Evolutionary conservation across 192 early-diverging fungal genomes (phyloP).

Genomic region (Backusella tarrabulga): DNA sequence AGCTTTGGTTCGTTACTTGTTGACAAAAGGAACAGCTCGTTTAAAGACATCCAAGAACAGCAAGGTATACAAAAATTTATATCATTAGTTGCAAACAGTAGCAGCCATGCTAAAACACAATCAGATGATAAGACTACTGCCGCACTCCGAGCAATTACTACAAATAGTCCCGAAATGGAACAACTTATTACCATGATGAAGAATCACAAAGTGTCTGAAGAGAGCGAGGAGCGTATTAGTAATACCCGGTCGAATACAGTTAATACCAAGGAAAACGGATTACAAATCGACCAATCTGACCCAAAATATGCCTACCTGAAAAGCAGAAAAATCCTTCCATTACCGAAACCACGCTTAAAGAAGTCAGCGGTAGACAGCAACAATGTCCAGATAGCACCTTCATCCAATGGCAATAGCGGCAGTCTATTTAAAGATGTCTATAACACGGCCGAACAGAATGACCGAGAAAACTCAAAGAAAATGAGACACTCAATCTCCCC

Average conservation of each 20-base stretch:
- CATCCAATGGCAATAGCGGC: neutral
- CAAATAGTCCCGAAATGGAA: constrained; percentile 4
- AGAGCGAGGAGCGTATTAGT: neutral
- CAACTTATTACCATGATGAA: constrained; percentile 15
- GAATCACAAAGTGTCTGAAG: constrained; percentile 14
- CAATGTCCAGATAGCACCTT: neutral
- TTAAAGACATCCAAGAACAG: neutral
- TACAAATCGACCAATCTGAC: neutral
- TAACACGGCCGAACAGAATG: neutral
- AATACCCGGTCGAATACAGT: neutral
- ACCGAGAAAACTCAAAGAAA: constrained; percentile 13
- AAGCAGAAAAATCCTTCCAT: constrained; percentile 6
- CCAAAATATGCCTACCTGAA: neutral
- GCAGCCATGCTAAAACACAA: constrained; percentile 4
- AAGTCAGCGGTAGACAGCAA: neutral
- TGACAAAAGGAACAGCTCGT: neutral
- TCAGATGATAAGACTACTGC: neutral
- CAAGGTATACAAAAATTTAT: constrained; percentile 7
- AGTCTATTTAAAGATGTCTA: neutral
- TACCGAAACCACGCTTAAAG: constrained; percentile 14
- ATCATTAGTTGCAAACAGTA: constrained; percentile 8
- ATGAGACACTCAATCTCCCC: neutral
- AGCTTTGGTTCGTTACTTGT: neutral
- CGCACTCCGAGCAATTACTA: neutral
- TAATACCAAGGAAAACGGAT: neutral